Percentiles rank a stretch among this genome's conserved stretches.
Evolutionary conservation across 352 stramenopile species (phyloP).

Genomic region (Phytophthora kernoviae): DNA sequence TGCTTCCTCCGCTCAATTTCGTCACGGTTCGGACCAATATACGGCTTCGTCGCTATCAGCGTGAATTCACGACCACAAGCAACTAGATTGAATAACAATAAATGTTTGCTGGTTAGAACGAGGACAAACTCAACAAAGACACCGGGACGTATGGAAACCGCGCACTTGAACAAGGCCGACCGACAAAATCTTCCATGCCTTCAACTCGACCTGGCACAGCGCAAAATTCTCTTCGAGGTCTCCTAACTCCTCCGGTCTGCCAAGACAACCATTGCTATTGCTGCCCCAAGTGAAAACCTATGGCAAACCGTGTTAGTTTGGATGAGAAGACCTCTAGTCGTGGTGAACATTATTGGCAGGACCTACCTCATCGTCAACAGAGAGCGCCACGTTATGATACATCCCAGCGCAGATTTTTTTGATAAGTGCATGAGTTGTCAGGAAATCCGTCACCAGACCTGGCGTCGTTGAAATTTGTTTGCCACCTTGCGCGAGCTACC

Average conservation of each 20-base stretch:
- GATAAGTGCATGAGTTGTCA: slow-evolving; percentile 81
- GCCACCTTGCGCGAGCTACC: slow-evolving; percentile 70
- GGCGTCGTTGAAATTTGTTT: slow-evolving; percentile 74
- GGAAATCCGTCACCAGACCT: slow-evolving; percentile 80
- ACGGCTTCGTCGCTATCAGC: slow-evolving; percentile 91
- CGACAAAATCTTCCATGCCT: slow-evolving; percentile 71
- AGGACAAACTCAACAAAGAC: background rate
- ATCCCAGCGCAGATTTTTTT: slow-evolving; percentile 87
- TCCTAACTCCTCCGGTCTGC: slow-evolving; percentile 68
- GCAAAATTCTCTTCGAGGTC: slow-evolving; percentile 82
- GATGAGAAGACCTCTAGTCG: background rate
- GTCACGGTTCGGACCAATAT: slow-evolving; percentile 86
- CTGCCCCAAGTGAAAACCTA: slow-evolving; percentile 94
- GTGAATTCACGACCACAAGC: slow-evolving; percentile 93
- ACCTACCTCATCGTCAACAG: slow-evolving; percentile 85
- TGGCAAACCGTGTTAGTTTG: background rate
- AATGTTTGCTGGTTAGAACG: too few species aligned
- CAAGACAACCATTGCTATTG: slow-evolving; percentile 92
- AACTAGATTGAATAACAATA: slow-evolving; percentile 41
- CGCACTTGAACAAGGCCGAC: slow-evolving; percentile 73
- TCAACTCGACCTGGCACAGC: slow-evolving; percentile 79
- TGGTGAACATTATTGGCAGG: background rate
- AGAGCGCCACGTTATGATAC: slow-evolving; percentile 92
- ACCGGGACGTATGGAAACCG: background rate
- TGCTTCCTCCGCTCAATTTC: slow-evolving; percentile 55